A percentile compares a stretch with the other conserved stretches of the same genome.
phyloP scores from a whole-genome alignment of 495 filamentous ascomycete genomes.

The Podospora sp. region DNA sequence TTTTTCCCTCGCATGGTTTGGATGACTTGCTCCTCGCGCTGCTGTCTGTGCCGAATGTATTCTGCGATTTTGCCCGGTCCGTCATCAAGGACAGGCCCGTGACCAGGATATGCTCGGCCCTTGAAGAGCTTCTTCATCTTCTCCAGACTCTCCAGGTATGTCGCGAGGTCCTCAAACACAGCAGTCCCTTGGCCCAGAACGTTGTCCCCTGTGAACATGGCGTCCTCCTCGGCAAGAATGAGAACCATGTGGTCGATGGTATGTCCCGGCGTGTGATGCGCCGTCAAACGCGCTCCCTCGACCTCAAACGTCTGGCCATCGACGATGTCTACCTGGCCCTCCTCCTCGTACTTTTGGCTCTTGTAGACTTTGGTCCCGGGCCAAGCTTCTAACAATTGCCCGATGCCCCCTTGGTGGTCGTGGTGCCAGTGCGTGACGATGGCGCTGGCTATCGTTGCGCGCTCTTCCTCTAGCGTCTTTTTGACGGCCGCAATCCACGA shows the following conservation, averaged over 20 bases:
- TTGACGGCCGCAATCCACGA: constrained; percentile 64
- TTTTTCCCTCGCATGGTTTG: constrained; percentile 58
- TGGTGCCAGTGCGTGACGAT: constrained; percentile 90
- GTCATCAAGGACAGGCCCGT: constrained; percentile 75
- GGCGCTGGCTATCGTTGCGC: constrained; percentile 62
- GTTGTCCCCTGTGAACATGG: constrained; percentile 93
- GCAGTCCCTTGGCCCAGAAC: constrained; percentile 92
- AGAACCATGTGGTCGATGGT: constrained; percentile 83
- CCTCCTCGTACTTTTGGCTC: constrained; percentile 41
- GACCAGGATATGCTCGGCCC: constrained; percentile 84
- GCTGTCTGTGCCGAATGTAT: constrained; percentile 79
- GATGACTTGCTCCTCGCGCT: constrained; percentile 81
- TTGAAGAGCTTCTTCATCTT: constrained; percentile 66
- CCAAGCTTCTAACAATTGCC: constrained; percentile 63
- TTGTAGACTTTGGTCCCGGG: constrained; percentile 62
- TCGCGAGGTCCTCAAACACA: constrained; percentile 80
- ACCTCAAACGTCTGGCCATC: constrained; percentile 75
- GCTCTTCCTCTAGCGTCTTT: constrained; percentile 63
- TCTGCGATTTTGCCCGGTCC: constrained; percentile 67
- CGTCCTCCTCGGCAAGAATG: constrained; percentile 72
- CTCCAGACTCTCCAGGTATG: constrained; percentile 73
- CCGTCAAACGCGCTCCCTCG: constrained; percentile 75
- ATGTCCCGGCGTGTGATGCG: constrained; percentile 82
- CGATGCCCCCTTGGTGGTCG: constrained; percentile 79
- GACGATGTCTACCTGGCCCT: constrained; percentile 56